Base-by-base conservation (phyloP, 805 yeast species). In the Suhomyces emberorum region DNA sequence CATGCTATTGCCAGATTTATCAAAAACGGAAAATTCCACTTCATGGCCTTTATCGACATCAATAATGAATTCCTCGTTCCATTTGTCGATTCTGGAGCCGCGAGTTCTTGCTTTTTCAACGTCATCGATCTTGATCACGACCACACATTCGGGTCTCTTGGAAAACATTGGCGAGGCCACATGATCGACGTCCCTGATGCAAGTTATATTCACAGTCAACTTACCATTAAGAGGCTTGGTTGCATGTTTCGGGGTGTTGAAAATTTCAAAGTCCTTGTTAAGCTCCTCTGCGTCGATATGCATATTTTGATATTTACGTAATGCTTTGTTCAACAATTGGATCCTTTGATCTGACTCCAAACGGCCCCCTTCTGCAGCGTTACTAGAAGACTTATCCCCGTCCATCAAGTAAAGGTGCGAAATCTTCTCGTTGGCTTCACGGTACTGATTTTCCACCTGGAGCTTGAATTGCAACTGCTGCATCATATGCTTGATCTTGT, bases 401-500 rank as follows among this genome's bases (percentile, higher is more conserved):
- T 93, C 97, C 59, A 83, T 74, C 52, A 82, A 82, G 57, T 93
- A 93, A 36, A 93, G 75, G 48, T 81, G 85, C 18, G 84, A 81
- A 54, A 93, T 76, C 59, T 91, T 93, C 45, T 87, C 95, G 48
- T 88, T 88, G 4, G 97, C 98, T 46, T 82, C 91, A 51, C 82
- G 81, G 61, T 91, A 93, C 61, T 93, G 95, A 49, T 86, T 80
- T 59, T 93, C 99, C 25, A 91, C 95, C 54, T 91, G 93, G 30
- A 91, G 72, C 61, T 93, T 93, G 60, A 91, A 88, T 56, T 89
- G 96, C 41, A 93, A 71, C 60, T 88, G 95, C 63, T 89, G 97
- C 37, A 91, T 74, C 98, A 93, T 89, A 51, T 86, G 81, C 61
- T 88, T 96, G 53, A 93, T 93, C 44, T 93, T 77, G 51, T 93